Base-by-base conservation (phyloP, 805 yeast species). In the Yarrowia osloensis region DNA sequence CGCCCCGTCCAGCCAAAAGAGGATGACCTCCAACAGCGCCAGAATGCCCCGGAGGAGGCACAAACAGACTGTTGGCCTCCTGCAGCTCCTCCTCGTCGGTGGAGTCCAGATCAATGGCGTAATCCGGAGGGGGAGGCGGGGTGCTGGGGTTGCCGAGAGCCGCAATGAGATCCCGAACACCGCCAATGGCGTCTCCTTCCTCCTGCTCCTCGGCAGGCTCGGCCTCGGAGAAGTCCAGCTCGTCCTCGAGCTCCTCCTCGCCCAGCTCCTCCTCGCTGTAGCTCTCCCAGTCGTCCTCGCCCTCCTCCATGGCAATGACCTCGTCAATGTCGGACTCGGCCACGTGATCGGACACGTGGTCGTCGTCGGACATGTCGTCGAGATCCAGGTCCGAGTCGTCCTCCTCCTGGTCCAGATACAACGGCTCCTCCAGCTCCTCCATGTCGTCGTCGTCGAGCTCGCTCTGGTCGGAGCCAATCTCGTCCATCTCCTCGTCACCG, bases 361-460 rank as follows among this genome's bases (percentile, higher is more conserved):
- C 65, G 6, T 62, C 67, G 21, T 55, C 68, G 8, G 65, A 66
- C 47, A 46, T 55, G 29, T 47, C 65, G n/a, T 50, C 50, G 15
- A 28, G 35, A 13, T 49, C 63, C 24, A 29, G 6, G n/a, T 67
- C 67, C 26, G 21, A 37, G n/a, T 26, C 59, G 26, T 29, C 63
- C 35, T 49, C 67, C 26, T 49, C 66, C 47, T 49, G 37, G 8
- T 63, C 67, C 33, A 26, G 46, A 19, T 63, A 47, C 28, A 49
- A n/a, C 4, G 47, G 50, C 49, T 50, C 67, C 46, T 63, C 59
- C 46, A 63, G 47, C 37, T 63, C 65, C 31, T 31, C 39, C 46
- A 44, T 49, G n/a, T 67, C 69, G 26, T 33, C 65, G 19, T 59
- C 68, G 24, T 47, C 59, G 19, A 37, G 40, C 61, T 61, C 67